Base-by-base conservation (phyloP, 2,329 filamentous ascomycete species). In the Sphaerulina vaccinii region DNA sequence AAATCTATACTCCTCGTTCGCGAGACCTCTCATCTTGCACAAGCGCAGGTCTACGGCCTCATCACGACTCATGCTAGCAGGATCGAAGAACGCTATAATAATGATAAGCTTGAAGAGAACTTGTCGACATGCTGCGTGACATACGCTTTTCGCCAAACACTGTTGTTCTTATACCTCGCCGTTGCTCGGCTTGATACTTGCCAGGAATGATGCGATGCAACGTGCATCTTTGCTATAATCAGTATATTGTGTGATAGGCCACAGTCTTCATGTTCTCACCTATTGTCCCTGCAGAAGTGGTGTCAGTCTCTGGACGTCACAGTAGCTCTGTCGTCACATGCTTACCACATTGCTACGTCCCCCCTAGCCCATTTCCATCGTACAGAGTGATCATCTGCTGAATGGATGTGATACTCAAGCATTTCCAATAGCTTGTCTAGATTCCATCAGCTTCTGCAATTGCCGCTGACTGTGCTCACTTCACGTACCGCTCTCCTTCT, bases 91-190 rank as follows among this genome's bases (percentile, higher is more conserved):
- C 21, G 39, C 39, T 41, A 16, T 13, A n/a, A 24, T 13, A 9
- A 24, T 21, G 6, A n/a, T 24, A 3, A 41, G 39, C 7, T 7
- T 6, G 24, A 3, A 13, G 8, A n/a, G 11, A 5, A 5, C 19
- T n/a, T 15, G 10, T n/a, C 9, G 19, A 41, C 11, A 16, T 3
- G 21, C 11, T 41, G 19, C 24, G 16, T 3, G n/a, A 41, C 39
- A 4, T 29, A 41, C 39, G 39, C 15, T 41, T 41, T 19, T 41
- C 39, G 13, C 39, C 39, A 16, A 41, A 41, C 39, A 41, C 39
- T 4, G 21, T 41, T n/a, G 39, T 41, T 24, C 18, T 41, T 5
- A 41, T 24, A 13, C 39, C 39, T 23, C 21, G 10, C 8, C 39
- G 18, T n/a, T 29, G 19, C 11, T 16, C 23, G 39, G 7, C 21